Conservation (phyloP, 495 filamentous ascomycete species). For the Elasticomyces elasticus region DNA sequence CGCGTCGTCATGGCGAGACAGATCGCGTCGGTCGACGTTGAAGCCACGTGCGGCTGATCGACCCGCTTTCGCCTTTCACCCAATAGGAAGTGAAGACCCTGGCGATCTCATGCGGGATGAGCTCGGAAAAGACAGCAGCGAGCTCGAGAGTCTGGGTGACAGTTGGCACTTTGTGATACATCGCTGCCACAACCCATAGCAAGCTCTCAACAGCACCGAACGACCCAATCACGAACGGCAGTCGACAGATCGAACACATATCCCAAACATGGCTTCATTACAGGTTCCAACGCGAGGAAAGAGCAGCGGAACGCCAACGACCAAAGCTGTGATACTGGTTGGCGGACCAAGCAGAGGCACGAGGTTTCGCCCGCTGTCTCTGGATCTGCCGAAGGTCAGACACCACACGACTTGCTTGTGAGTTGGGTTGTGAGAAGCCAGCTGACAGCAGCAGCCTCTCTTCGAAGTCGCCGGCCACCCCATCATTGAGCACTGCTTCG, state of each 20-base stretch:
- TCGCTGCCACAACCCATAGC: neutral
- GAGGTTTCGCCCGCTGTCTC: slow-evolving; percentile 86
- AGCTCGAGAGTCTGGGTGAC: neutral
- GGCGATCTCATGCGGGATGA: neutral
- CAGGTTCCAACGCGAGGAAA: slow-evolving; percentile 31
- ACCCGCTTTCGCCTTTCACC: neutral
- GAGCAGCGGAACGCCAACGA: slow-evolving; percentile 37
- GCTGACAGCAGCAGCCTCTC: slow-evolving; percentile 56
- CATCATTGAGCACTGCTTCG: slow-evolving; percentile 95
- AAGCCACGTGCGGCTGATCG: neutral
- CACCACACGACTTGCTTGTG: neutral
- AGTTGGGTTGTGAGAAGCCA: neutral
- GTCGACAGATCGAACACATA: neutral
- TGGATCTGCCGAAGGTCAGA: slow-evolving; percentile 90
- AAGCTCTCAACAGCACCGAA: neutral
- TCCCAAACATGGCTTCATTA: slow-evolving; percentile 17
- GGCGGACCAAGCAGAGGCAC: slow-evolving; percentile 92
- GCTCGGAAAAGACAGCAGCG: neutral
- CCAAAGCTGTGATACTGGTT: slow-evolving; percentile 65
- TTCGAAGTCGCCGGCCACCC: slow-evolving; percentile 96
- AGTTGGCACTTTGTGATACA: neutral
- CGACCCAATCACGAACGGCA: neutral
- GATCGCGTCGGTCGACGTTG: neutral
- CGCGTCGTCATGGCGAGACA: neutral
- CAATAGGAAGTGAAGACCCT: neutral